Conservation (phyloP, 2,329 filamentous ascomycete genomes). For the Phialophora expanda region DNA sequence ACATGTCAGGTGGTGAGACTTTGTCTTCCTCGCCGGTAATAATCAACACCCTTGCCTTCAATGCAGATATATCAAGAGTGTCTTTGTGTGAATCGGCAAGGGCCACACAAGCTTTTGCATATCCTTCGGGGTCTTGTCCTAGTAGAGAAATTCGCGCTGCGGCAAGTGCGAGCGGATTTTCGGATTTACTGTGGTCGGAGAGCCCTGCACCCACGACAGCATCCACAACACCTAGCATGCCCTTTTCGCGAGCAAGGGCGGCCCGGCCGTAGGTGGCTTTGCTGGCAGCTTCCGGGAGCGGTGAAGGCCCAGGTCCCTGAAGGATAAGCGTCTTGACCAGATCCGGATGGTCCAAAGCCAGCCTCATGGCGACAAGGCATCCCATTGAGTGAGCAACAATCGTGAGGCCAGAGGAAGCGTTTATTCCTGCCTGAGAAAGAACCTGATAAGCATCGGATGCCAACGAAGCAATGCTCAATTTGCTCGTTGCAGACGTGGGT, state of each 20-base stretch:
- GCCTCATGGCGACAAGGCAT: constrained; percentile 54
- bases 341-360: constrained; percentile 49
- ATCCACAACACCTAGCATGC: constrained; percentile 54
- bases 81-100: constrained; percentile 49
- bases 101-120: constrained; percentile 60
- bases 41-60: constrained; percentile 48
- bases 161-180: constrained; percentile 50
- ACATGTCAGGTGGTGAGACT: constrained; percentile 47
- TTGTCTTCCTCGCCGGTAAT: constrained; percentile 56
- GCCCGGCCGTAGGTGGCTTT: constrained; percentile 47
- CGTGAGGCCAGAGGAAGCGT: constrained; percentile 42
- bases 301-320: constrained; percentile 55
- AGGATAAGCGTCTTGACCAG: constrained; percentile 55
- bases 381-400: constrained; percentile 61
- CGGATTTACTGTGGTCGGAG: constrained; percentile 46
- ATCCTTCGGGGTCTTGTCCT: constrained; percentile 58
- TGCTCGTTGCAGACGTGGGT: constrained; percentile 55
- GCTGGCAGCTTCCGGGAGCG: constrained; percentile 48
- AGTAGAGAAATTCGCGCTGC: constrained; percentile 55
- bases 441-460: constrained; percentile 52
- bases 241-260: constrained; percentile 49
- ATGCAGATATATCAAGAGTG: constrained; percentile 43
- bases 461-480: constrained; percentile 52
- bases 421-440: constrained; percentile 45
- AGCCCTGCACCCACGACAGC: constrained; percentile 47